Evolutionary conservation across 1,284 basidiomycete genomes (phyloP).

Genomic region (Vanrija sp.): DNA sequence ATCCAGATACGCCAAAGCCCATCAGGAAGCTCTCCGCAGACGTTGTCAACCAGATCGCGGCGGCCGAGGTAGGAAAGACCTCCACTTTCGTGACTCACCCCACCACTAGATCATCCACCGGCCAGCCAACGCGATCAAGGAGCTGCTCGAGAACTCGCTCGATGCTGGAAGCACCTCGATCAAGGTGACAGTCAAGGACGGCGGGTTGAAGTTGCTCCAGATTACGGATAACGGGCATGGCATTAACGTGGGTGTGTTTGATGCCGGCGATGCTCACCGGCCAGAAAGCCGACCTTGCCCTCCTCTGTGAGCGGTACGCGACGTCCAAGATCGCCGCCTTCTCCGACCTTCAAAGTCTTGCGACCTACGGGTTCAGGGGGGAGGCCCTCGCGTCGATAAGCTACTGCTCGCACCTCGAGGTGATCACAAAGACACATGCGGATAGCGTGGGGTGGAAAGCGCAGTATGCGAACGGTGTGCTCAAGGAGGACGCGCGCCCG

Average conservation of each 20-base stretch:
- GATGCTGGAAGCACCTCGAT: constrained; percentile 89
- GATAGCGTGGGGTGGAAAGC: constrained; percentile 87
- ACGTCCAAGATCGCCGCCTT: constrained; percentile 89
- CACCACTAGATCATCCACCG: constrained; percentile 81
- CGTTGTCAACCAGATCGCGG: constrained; percentile 61
- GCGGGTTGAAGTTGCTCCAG: constrained; percentile 90
- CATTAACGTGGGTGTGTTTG: constrained; percentile 67
- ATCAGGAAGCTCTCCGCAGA: constrained; percentile 52
- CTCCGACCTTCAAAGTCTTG: constrained; percentile 76
- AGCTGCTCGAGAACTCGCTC: constrained; percentile 89
- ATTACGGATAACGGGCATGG: constrained; percentile 97
- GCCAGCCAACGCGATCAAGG: constrained; percentile 93
- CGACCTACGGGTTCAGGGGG: constrained; percentile 95
- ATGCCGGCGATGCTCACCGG: background rate
- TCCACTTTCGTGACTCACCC: background rate
- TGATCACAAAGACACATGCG: constrained; percentile 79
- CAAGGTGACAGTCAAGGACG: constrained; percentile 85
- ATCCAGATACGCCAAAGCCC: constrained; percentile 26
- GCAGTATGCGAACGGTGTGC: constrained; percentile 67
- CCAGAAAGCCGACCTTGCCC: constrained; percentile 69
- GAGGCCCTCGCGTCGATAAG: constrained; percentile 97
- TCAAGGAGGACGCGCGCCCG: constrained; percentile 74
- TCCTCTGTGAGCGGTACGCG: constrained; percentile 91
- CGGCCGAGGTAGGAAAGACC: constrained; percentile 53
- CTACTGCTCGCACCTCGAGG: constrained; percentile 83